Evolutionary conservation across 2,329 filamentous ascomycete genomes (phyloP).

Genomic region (Cladosporium sp.): DNA sequence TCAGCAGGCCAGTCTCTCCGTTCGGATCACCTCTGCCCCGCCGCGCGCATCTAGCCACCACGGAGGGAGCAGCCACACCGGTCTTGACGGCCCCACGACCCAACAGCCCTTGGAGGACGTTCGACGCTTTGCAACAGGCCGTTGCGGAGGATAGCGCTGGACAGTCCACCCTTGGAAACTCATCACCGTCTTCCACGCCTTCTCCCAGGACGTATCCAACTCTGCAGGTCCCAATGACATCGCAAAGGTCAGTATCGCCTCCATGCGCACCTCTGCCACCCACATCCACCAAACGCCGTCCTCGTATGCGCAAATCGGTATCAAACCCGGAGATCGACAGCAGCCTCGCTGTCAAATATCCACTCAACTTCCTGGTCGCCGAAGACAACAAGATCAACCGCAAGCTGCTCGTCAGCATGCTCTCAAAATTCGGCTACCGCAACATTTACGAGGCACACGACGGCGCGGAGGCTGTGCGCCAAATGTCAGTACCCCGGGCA

Average conservation of each 20-base stretch:
- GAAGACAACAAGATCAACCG: constrained; percentile 72
- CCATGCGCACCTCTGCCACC: constrained; percentile 5
- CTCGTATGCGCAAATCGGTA: constrained; percentile 22
- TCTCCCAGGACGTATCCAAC: constrained; percentile 13
- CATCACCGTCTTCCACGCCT: constrained; percentile 16
- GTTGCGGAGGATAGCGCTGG: constrained; percentile 12
- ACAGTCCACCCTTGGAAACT: not conserved
- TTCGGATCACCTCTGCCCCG: constrained; percentile 42
- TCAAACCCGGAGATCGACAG: constrained; percentile 45
- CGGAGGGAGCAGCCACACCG: not conserved
- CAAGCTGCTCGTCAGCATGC: constrained; percentile 62
- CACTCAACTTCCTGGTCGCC: constrained; percentile 64
- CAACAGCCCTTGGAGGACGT: constrained; percentile 23
- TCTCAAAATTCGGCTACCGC: constrained; percentile 62
- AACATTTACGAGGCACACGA: constrained; percentile 63
- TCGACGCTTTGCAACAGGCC: constrained; percentile 22
- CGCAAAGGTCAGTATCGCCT: not conserved
- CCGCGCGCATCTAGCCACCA: constrained; percentile 13
- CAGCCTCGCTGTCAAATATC: constrained; percentile 55
- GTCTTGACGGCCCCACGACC: not conserved
- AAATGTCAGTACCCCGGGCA: constrained; percentile 42
- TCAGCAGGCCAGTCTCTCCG: constrained; percentile 49
- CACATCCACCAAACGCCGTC: not conserved
- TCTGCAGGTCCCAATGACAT: constrained; percentile 4
- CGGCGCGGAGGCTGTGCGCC: constrained; percentile 62